phyloP scores from a whole-genome alignment of 306 rosid genomes.

The Parietaria judaica region DNA sequence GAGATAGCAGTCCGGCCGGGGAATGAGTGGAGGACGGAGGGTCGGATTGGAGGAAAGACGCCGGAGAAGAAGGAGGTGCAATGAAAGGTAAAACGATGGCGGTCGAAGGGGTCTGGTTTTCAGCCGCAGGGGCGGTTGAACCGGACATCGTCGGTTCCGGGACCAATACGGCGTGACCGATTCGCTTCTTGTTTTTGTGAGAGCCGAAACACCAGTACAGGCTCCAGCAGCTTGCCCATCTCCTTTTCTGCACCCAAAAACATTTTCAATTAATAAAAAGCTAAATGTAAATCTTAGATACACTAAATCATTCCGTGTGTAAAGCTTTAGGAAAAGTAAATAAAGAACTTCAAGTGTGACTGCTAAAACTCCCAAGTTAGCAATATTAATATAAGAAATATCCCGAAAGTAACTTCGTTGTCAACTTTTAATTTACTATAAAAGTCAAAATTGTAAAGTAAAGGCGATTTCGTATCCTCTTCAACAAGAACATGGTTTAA shows the following conservation, averaged over 20 bases:
- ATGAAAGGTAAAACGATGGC: slow-evolving; percentile 69
- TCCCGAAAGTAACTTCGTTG: background rate
- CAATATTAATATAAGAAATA: slow-evolving; percentile 4
- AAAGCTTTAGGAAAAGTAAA: background rate
- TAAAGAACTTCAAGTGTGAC: background rate
- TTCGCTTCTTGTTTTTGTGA: slow-evolving; percentile 67
- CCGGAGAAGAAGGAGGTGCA: slow-evolving; percentile 98
- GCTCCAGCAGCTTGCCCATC: slow-evolving; percentile 94
- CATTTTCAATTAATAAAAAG: background rate
- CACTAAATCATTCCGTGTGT: background rate
- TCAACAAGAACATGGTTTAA: background rate
- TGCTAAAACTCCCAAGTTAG: background rate
- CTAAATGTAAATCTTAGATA: background rate
- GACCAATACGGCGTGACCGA: slow-evolving; percentile 84
- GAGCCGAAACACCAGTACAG: slow-evolving; percentile 83
- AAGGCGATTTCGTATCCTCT: background rate
- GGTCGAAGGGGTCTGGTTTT: slow-evolving; percentile 48
- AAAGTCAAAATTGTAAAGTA: background rate
- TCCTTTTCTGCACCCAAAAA: slow-evolving; percentile 61
- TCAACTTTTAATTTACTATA: background rate
- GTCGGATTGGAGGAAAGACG: slow-evolving; percentile 83
- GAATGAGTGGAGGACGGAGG: slow-evolving; percentile 82
- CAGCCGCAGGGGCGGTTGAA: slow-evolving; percentile 38
- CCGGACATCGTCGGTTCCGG: slow-evolving; percentile 65
- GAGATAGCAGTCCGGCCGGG: slow-evolving; percentile 74